Conservation (phyloP, 2,329 filamentous ascomycete genomes). For the Pseudogymnoascus sp. region DNA sequence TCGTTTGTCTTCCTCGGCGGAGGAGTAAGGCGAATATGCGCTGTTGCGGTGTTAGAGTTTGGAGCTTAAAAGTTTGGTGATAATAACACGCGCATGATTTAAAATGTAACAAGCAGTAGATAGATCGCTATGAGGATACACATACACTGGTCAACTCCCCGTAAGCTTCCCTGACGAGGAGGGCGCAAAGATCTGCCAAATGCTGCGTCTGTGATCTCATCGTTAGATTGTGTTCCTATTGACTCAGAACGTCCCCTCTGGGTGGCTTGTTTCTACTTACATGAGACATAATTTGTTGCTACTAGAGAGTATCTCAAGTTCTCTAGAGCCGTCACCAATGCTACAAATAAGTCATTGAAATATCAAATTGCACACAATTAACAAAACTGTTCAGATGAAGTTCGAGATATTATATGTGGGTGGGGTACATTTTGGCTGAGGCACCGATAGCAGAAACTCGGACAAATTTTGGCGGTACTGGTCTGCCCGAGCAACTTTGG, state of each 20-base stretch:
- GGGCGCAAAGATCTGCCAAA: conserved; percentile 79
- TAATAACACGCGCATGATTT: conserved; percentile 6
- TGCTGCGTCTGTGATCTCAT: conserved; percentile 52
- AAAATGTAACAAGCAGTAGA: background rate
- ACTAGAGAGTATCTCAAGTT: conserved; percentile 72
- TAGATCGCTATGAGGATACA: conserved; percentile 18
- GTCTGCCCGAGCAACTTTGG: background rate
- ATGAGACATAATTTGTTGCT: conserved; percentile 49
- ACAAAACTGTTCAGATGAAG: conserved; percentile 5
- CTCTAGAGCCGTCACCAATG: conserved; percentile 65
- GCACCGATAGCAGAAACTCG: conserved; percentile 9
- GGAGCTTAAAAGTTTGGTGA: background rate
- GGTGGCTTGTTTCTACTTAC: conserved; percentile 37
- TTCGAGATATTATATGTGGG: conserved; percentile 3
- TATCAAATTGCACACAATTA: conserved; percentile 4
- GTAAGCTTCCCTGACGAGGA: conserved; percentile 82
- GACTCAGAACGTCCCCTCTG: conserved; percentile 22
- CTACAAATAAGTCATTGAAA: conserved; percentile 60
- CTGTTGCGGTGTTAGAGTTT: conserved; percentile 40
- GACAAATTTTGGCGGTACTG: conserved; percentile 7
- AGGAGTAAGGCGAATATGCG: conserved; percentile 77
- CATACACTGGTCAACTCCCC: conserved; percentile 88
- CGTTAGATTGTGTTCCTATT: conserved; percentile 13
- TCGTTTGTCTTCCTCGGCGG: conserved; percentile 67
- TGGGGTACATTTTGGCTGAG: conserved; percentile 8